Base-by-base conservation (phyloP, 208 protist species). In the Wallacemonas sp. region DNA sequence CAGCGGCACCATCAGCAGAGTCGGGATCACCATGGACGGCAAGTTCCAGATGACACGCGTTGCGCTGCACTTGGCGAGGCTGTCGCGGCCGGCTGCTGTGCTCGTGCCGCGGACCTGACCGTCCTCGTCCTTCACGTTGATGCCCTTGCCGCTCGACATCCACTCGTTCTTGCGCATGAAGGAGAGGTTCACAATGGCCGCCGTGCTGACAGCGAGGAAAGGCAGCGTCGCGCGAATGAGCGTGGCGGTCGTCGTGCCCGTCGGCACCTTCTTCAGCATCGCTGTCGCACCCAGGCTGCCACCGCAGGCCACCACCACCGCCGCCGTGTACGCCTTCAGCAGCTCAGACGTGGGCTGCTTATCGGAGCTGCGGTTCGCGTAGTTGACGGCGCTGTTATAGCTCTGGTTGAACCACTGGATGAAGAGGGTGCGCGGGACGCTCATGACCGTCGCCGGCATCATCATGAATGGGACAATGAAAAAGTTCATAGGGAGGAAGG, bases 351-450 rank as follows among this genome's bases (percentile, higher is more conserved):
- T 65, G 9, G 85, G 78, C 73, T 95, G 89, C 64, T 91, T 92
- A 48, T 92, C 88, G n/a, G 88, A 92, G 73, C 89, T 94, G 60
- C 94, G 83, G 73, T 98, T 98, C 9, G 93, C 88, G 80, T 98
- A 96, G 78, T 98, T 98, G 26, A 98, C 82, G 1, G 87, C 88
- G 48, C 87, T 85, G 83, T 98, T 97, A 72, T 96, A 97, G 72
- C 85, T 96, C 76, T 97, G 93, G 66, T 98, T 98, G 48, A 96
- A 83, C 86, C 83, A 96, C 83, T 98, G 95, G 56, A 96, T 94
- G 39, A 83, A 84, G 17, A 97, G 47, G 16, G 87, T 94, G 58
- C 81, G 83, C 1, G 78, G 65, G 12, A 91, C 63, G 65, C 85
- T 85, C 36, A 68, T 77, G 36, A 90, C 65, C 12, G 85, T 91